Evolutionary conservation across 129 eudicot genomes (phyloP).

Genomic region (Lactuca sativa): DNA sequence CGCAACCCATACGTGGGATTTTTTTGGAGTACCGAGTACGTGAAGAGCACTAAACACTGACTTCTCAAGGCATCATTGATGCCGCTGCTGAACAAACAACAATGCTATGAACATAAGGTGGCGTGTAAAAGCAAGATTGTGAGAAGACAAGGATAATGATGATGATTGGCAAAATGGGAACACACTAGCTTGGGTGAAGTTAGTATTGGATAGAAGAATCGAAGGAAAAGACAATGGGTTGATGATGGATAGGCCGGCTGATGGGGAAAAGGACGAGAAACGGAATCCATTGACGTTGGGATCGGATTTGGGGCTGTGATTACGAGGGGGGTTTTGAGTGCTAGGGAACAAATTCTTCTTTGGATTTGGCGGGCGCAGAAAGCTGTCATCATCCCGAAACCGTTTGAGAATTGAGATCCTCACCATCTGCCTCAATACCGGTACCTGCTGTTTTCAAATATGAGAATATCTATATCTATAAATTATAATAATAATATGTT

Average conservation of each 20-base stretch:
- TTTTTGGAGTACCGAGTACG: conserved; percentile 1
- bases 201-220: conserved; percentile 4
- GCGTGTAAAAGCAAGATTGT: not conserved
- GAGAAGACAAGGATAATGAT: not conserved
- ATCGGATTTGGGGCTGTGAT: conserved; percentile 34
- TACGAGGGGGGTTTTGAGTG: conserved; percentile 34
- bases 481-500: no score
- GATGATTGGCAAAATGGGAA: not conserved
- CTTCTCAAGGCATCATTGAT: conserved; percentile 1
- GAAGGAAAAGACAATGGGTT: conserved; percentile 24
- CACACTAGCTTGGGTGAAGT: not conserved
- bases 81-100: not conserved
- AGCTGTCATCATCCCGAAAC: conserved; percentile 26
- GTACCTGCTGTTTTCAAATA: not conserved
- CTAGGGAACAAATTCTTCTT: conserved; percentile 26
- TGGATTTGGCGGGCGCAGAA: conserved; percentile 34
- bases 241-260: conserved; percentile 32
- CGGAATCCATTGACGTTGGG: conserved; percentile 32
- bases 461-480: not conserved
- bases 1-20: conserved; percentile 56
- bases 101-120: not conserved
- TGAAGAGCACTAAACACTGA: not conserved
- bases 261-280: conserved; percentile 34
- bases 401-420: conserved; percentile 17
- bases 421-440: not conserved